Evolutionary conservation across 2,329 filamentous ascomycete genomes (phyloP).

Genomic region (Zarea fungicola): DNA sequence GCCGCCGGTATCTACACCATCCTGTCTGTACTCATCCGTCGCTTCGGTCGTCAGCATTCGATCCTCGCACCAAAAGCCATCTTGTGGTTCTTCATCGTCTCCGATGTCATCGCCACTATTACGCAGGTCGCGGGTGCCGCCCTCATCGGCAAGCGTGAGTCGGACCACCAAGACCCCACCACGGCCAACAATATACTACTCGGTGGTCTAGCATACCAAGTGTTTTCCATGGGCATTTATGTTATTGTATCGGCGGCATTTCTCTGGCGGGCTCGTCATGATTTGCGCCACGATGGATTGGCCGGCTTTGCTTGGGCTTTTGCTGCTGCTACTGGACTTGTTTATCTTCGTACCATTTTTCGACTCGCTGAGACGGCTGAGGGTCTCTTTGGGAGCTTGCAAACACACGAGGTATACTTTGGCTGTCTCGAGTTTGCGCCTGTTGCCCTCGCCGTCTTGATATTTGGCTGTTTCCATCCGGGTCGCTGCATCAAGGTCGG

Average conservation of each 20-base stretch:
- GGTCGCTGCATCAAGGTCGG: constrained; percentile 28
- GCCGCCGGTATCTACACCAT: constrained; percentile 52
- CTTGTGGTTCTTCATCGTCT: constrained; percentile 49
- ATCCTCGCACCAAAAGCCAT: constrained; percentile 42
- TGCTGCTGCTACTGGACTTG: constrained; percentile 38
- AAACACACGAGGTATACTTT: constrained; percentile 48
- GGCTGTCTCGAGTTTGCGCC: constrained; percentile 50
- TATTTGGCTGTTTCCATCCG: constrained; percentile 42
- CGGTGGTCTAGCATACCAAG: constrained; percentile 50
- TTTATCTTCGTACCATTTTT: constrained; percentile 50
- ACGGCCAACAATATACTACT: constrained; percentile 51
- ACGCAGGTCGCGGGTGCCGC: constrained; percentile 50
- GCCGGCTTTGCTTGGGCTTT: constrained; percentile 38
- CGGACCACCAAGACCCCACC: constrained; percentile 43
- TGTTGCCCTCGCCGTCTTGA: constrained; percentile 42
- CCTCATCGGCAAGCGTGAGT: constrained; percentile 45
- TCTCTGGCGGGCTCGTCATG: constrained; percentile 30
- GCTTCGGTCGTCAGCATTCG: constrained; percentile 35
- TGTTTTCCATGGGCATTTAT: constrained; percentile 45
- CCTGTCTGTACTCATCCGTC: constrained; percentile 43
- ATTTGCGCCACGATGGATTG: constrained; percentile 25
- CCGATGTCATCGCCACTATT: constrained; percentile 48
- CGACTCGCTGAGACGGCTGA: constrained; percentile 49
- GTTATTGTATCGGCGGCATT: constrained; percentile 39
- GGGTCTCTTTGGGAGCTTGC: constrained; percentile 40